Conservation (phyloP, 2,329 filamentous ascomycete genomes). For the Pseudogymnoascus sp. region DNA sequence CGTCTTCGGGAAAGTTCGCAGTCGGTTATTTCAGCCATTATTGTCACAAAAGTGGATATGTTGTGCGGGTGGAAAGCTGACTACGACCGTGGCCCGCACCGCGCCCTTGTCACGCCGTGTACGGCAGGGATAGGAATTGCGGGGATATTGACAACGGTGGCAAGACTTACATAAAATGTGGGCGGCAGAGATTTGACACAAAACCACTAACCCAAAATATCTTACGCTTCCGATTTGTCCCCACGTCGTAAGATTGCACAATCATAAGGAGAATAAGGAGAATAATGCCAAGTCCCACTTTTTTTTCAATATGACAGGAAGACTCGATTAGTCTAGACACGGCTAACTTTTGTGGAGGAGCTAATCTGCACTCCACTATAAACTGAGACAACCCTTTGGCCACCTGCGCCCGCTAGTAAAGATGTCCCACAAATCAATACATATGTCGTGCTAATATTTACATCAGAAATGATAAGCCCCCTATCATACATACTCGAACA, state of each 20-base stretch:
- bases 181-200: background rate
- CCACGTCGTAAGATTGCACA: conserved; percentile 16
- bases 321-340: background rate
- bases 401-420: background rate
- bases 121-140: background rate
- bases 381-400: background rate
- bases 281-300: conserved; percentile 8
- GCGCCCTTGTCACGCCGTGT: background rate
- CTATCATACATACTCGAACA: background rate
- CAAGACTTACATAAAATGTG: background rate
- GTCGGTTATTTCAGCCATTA: background rate
- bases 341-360: background rate
- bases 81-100: background rate
- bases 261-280: conserved; percentile 19
- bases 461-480: conserved; percentile 3
- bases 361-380: background rate
- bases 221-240: background rate
- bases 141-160: background rate
- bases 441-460: conserved; percentile 1
- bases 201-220: background rate
- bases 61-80: background rate
- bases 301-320: background rate
- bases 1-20: background rate
- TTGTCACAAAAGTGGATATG: background rate
- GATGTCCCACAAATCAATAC: background rate